These are phyloP conservation scores for Meira nashicola DNA, from an alignment of 1,284 basidiomycete species.

Conservation along the genomic window DNA sequence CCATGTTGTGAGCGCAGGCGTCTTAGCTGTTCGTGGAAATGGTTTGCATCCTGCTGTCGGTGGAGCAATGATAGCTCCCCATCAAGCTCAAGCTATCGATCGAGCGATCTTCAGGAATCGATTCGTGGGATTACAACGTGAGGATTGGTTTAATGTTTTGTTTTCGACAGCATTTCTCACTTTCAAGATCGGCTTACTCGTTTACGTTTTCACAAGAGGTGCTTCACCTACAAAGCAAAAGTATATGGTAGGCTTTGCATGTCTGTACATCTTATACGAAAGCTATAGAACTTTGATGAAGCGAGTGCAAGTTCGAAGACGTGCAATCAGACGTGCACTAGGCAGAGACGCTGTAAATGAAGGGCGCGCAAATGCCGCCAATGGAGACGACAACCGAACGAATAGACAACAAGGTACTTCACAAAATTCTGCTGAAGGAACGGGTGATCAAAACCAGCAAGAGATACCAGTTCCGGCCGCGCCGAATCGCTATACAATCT, in stretches of 20 bases:
- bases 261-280: slow-evolving; percentile 25
- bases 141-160: slow-evolving; percentile 11
- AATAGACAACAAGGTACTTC: slow-evolving; percentile 6
- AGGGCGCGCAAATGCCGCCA: not conserved
- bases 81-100: not conserved
- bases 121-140: not conserved
- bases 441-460: not conserved
- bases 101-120: slow-evolving; percentile 6
- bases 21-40: not conserved
- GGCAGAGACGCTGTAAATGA: not conserved
- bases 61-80: not conserved
- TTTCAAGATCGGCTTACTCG: slow-evolving; percentile 31
- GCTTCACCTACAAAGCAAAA: slow-evolving; percentile 25
- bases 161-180: slow-evolving; percentile 29
- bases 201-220: slow-evolving; percentile 27
- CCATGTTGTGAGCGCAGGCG: not conserved
- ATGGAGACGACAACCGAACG: not conserved
- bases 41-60: no score
- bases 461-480: slow-evolving; percentile 13
- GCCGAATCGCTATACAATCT: slow-evolving; percentile 14
- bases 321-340: not conserved
- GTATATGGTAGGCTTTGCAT: slow-evolving; percentile 23
- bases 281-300: slow-evolving; percentile 21
- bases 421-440: slow-evolving; percentile 15
- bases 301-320: not conserved